Evolutionary conservation across 2,329 filamentous ascomycete species (phyloP).

Genomic region (Penicillium corylophilum): DNA sequence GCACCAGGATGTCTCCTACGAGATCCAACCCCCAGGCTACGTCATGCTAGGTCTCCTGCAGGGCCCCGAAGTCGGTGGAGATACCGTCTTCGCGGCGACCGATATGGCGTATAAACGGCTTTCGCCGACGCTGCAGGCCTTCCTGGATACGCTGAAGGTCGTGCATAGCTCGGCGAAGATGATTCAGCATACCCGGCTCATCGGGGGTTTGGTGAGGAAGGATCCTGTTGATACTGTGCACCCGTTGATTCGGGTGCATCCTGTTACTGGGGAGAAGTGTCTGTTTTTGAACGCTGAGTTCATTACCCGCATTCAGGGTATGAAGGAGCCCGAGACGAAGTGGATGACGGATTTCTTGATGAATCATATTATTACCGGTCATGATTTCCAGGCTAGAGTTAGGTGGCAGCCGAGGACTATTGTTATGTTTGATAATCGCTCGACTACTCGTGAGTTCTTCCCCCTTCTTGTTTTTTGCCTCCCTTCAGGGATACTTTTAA

Average conservation of each 20-base stretch:
- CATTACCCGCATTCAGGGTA: conserved; percentile 48
- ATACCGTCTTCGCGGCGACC: conserved; percentile 49
- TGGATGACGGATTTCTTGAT: conserved; percentile 50
- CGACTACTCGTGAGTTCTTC: conserved; percentile 45
- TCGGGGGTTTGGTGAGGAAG: conserved; percentile 46
- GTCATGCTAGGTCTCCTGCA: conserved; percentile 51
- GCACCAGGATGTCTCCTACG: conserved; percentile 52
- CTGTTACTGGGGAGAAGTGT: conserved; percentile 50
- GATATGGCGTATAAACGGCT: conserved; percentile 49
- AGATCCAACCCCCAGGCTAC: conserved; percentile 49
- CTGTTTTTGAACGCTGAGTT: conserved; percentile 52
- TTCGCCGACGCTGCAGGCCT: conserved; percentile 51
- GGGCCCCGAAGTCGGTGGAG: conserved; percentile 51
- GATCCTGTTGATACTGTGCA: conserved; percentile 47
- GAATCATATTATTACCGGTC: conserved; percentile 48
- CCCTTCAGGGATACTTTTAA: too few species aligned
- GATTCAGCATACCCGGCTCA: conserved; percentile 43
- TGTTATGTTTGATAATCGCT: conserved; percentile 53
- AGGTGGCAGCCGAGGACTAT: conserved; percentile 52
- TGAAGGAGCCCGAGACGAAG: conserved; percentile 49
- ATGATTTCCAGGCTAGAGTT: conserved; percentile 50
- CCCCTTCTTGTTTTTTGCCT: background rate
- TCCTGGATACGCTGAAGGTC: conserved; percentile 34
- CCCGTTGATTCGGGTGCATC: conserved; percentile 49
- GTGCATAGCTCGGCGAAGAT: conserved; percentile 47